phyloP scores from a whole-genome alignment of 768 basidiomycete species.

The Leccinum subgranulosum region DNA sequence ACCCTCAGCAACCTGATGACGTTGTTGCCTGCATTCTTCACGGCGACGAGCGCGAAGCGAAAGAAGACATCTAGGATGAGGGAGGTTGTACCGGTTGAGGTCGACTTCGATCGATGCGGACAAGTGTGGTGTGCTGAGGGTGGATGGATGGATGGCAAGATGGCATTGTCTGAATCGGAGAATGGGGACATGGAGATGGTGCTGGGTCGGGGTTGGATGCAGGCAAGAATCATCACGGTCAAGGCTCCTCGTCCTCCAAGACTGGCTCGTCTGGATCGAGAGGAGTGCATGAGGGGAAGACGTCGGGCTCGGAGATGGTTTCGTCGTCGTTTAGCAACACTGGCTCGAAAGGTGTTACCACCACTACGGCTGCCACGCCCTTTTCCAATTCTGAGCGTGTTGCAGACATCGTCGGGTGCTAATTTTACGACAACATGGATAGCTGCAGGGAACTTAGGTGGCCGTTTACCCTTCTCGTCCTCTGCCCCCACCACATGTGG shows the following conservation, averaged over 20 bases:
- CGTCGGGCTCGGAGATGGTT: neutral
- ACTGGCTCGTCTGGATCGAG: neutral
- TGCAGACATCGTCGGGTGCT: neutral
- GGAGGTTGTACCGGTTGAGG: constrained; percentile 27
- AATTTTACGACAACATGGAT: neutral
- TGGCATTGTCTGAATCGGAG: constrained; percentile 6
- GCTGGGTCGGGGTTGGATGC: neutral
- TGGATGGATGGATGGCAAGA: constrained; percentile 15
- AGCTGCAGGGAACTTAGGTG: too few species aligned
- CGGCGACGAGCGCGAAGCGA: constrained; percentile 17
- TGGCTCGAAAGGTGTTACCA: neutral
- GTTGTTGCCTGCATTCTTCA: constrained; percentile 21
- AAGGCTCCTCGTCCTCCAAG: neutral
- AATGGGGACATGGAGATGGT: neutral
- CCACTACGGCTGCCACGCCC: constrained; percentile 2
- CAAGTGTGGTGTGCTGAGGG: constrained; percentile 3
- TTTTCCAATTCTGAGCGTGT: constrained; percentile 23
- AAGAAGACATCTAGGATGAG: constrained; percentile 29
- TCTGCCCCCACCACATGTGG: too few species aligned
- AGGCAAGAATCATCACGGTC: neutral
- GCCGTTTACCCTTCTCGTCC: too few species aligned
- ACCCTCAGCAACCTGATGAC: constrained; percentile 8
- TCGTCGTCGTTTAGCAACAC: neutral
- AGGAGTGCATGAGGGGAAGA: neutral
- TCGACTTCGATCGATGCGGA: constrained; percentile 23